These are phyloP conservation scores for Neurospora sp. DNA, from an alignment of 495 filamentous ascomycete species.

Conservation along the genomic window DNA sequence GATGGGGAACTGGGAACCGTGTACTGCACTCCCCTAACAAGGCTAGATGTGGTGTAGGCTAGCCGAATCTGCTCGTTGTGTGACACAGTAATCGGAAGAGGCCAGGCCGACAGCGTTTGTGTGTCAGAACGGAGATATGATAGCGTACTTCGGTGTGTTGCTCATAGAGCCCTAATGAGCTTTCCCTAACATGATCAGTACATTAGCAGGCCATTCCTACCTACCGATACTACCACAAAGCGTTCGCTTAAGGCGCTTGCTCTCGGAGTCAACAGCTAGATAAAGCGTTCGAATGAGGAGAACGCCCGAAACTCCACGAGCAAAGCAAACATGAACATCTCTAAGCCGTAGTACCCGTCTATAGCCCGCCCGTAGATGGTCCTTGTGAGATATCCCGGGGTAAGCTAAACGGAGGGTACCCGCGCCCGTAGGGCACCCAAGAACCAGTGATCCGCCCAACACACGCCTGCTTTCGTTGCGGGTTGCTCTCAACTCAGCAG, in stretches of 20 bases:
- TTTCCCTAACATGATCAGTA: not conserved
- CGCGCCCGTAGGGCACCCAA: not conserved
- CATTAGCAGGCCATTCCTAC: not conserved
- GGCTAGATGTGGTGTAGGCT: not conserved
- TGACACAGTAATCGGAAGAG: not conserved
- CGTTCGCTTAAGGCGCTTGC: not conserved
- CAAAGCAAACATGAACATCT: not conserved
- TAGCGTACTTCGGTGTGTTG: not conserved
- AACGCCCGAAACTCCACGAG: not conserved
- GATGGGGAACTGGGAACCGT: not conserved
- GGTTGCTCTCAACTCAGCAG: not conserved
- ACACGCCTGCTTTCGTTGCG: not conserved
- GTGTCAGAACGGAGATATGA: not conserved
- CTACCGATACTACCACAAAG: not conserved
- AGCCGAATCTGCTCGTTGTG: not conserved
- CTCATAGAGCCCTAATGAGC: not conserved
- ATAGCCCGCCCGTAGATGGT: not conserved
- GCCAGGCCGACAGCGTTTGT: not conserved
- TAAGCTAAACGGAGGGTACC: not conserved
- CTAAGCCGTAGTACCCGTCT: not conserved
- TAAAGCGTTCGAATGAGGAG: not conserved
- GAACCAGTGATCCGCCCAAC: not conserved
- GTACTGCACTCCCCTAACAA: not conserved
- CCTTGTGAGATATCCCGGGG: not conserved
- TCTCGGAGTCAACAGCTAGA: not conserved